Evolutionary conservation across 2,329 filamentous ascomycete species (phyloP).

Genomic region (Penicillium janthinellum): DNA sequence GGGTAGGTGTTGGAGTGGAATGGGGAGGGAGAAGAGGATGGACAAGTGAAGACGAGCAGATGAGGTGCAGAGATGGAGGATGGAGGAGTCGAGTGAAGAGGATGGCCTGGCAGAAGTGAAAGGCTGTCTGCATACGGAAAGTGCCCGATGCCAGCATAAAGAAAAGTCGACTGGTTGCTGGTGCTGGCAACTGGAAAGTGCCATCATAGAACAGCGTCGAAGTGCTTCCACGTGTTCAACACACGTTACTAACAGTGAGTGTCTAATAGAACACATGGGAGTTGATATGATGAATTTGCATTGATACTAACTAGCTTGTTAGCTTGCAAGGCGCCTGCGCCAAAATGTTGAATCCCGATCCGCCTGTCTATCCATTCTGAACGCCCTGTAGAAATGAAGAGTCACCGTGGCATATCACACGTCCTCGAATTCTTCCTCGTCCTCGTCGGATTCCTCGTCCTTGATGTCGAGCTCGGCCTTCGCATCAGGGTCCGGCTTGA

Average conservation of each 20-base stretch:
- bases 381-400: neutral
- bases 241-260: neutral
- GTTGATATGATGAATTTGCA: neutral
- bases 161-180: neutral
- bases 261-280: neutral
- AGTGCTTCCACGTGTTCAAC: neutral
- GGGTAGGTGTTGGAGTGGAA: neutral
- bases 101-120: neutral
- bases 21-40: neutral
- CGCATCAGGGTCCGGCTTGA: conserved; percentile 28
- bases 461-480: conserved; percentile 27
- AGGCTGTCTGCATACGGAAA: neutral
- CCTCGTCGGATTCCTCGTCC: conserved; percentile 45
- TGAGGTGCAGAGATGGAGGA: too few species aligned
- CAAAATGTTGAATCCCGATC: neutral
- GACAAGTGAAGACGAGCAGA: too few species aligned
- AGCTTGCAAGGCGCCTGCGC: conserved; percentile 25
- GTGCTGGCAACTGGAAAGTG: neutral
- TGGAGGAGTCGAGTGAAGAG: neutral
- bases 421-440: conserved; percentile 50
- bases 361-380: conserved; percentile 3
- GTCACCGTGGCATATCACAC: conserved; percentile 29
- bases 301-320: neutral
- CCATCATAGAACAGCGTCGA: neutral
- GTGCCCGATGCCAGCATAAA: neutral